These are phyloP conservation scores for Asterochloris erici DNA, from an alignment of 139 green algal genomes.

Conservation along the genomic window DNA sequence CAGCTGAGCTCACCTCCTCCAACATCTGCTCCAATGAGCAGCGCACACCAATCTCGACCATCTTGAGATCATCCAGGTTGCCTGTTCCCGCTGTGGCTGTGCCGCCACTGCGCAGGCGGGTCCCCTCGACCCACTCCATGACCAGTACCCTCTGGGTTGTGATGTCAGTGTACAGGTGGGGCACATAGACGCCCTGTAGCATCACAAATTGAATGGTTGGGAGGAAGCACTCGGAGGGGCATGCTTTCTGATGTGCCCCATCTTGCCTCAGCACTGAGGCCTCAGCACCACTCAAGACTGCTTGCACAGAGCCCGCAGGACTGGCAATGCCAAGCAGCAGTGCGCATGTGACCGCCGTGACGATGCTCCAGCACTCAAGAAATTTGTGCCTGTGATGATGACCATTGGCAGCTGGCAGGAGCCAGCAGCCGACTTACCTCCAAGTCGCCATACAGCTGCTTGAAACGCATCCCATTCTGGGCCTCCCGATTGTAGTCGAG, in stretches of 20 bases:
- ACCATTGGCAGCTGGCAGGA: neutral
- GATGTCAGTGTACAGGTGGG: slow-evolving; percentile 42
- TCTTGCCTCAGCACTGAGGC: too few relatives aligned
- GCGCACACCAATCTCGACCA: slow-evolving; percentile 74
- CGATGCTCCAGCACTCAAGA: too few relatives aligned
- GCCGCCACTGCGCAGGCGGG: slow-evolving; percentile 54
- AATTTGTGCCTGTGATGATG: neutral
- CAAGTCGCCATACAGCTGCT: slow-evolving; percentile 50
- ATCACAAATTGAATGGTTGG: neutral
- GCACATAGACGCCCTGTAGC: slow-evolving; percentile 52
- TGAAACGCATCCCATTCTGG: slow-evolving; percentile 61
- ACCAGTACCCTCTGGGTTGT: slow-evolving; percentile 65
- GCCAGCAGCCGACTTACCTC: slow-evolving; percentile 39
- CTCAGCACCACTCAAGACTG: too few relatives aligned
- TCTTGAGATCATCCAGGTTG: slow-evolving; percentile 64
- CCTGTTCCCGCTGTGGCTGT: neutral
- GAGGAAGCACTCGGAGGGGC: neutral
- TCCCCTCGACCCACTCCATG: slow-evolving; percentile 92
- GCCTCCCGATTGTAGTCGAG: slow-evolving; percentile 84
- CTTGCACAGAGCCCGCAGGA: neutral
- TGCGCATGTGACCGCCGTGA: neutral
- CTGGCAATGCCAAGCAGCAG: neutral
- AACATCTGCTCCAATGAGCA: slow-evolving; percentile 42
- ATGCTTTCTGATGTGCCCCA: neutral
- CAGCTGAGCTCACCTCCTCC: neutral